Conservation (phyloP, 139 green algal genomes). For the Spirogloea muscicola region DNA sequence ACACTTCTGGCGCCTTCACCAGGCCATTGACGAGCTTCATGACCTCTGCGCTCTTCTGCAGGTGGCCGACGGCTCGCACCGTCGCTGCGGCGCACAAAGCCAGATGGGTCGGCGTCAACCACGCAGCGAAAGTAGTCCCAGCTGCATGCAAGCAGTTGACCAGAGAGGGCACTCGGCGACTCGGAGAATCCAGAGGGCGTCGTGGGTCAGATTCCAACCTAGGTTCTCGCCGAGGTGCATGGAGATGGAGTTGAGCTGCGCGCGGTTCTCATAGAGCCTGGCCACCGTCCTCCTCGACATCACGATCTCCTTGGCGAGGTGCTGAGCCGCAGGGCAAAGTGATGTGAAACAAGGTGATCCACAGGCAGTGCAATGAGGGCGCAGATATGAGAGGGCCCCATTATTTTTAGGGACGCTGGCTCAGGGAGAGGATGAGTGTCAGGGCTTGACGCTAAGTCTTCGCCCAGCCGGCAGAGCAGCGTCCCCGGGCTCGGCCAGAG, state of each 20-base stretch:
- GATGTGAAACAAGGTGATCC: not conserved
- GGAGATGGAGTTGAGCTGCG: conserved; percentile 28
- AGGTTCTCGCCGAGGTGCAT: conserved; percentile 12
- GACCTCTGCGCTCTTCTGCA: conserved; percentile 55
- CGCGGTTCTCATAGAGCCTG: conserved; percentile 14
- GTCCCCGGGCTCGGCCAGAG: too few relatives aligned
- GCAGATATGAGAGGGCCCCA: too few relatives aligned
- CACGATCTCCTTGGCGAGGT: conserved; percentile 16
- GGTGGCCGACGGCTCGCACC: conserved; percentile 24
- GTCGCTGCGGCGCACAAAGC: conserved; percentile 47
- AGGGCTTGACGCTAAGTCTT: too few relatives aligned
- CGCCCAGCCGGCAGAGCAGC: too few relatives aligned
- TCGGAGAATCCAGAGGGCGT: too few relatives aligned
- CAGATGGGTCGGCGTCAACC: too few relatives aligned
- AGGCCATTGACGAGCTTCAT: conserved; percentile 50
- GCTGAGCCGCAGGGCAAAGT: not conserved
- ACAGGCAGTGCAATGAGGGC: not conserved
- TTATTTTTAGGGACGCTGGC: too few relatives aligned
- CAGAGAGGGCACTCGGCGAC: too few relatives aligned
- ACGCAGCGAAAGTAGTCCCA: too few relatives aligned
- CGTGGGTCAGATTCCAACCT: too few relatives aligned
- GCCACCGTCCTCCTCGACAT: not conserved
- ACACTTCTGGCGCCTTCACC: conserved; percentile 42
- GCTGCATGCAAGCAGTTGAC: too few relatives aligned
- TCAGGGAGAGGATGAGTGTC: too few relatives aligned